These are phyloP conservation scores for Trichoderma atrobrunneum DNA, from an alignment of 2,329 filamentous ascomycete genomes.

Conservation along the genomic window DNA sequence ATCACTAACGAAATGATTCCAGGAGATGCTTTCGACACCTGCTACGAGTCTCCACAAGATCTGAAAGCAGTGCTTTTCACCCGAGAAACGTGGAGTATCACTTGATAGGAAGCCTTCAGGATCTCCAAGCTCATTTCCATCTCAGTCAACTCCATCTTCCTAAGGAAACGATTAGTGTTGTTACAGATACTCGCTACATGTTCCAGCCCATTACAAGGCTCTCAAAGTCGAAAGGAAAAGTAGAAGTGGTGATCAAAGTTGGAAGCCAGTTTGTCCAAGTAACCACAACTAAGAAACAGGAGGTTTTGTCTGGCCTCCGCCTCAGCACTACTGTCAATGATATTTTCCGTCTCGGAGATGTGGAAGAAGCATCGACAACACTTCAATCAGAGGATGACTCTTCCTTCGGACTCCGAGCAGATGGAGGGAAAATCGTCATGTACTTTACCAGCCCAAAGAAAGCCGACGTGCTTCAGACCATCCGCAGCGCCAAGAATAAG, in stretches of 20 bases:
- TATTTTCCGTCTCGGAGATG: slow-evolving; percentile 64
- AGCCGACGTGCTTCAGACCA: slow-evolving; percentile 60
- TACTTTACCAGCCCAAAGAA: slow-evolving; percentile 67
- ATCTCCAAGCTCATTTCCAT: slow-evolving; percentile 65
- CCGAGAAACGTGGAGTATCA: slow-evolving; percentile 65
- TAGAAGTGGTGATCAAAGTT: slow-evolving; percentile 66
- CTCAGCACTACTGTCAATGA: slow-evolving; percentile 66
- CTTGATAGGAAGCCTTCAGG: slow-evolving; percentile 62
- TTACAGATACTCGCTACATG: slow-evolving; percentile 63
- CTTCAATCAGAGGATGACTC: slow-evolving; percentile 65
- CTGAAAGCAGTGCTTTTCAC: slow-evolving; percentile 59
- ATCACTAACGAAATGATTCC: not conserved
- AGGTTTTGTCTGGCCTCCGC: slow-evolving; percentile 60
- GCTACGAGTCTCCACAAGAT: slow-evolving; percentile 59
- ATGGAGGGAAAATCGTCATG: slow-evolving; percentile 69
- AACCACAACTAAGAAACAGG: slow-evolving; percentile 66
- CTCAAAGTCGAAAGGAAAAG: slow-evolving; percentile 68
- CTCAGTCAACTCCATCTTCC: slow-evolving; percentile 64
- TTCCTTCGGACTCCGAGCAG: slow-evolving; percentile 64
- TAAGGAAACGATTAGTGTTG: slow-evolving; percentile 67
- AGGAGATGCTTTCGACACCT: slow-evolving; percentile 63
- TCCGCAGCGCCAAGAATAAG: slow-evolving; percentile 61
- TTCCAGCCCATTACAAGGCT: slow-evolving; percentile 64
- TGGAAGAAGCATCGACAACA: slow-evolving; percentile 64
- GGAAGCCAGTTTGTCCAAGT: slow-evolving; percentile 69